Conservation (phyloP, 2,329 filamentous ascomycete genomes). For the Diaporthe vaccinii region DNA sequence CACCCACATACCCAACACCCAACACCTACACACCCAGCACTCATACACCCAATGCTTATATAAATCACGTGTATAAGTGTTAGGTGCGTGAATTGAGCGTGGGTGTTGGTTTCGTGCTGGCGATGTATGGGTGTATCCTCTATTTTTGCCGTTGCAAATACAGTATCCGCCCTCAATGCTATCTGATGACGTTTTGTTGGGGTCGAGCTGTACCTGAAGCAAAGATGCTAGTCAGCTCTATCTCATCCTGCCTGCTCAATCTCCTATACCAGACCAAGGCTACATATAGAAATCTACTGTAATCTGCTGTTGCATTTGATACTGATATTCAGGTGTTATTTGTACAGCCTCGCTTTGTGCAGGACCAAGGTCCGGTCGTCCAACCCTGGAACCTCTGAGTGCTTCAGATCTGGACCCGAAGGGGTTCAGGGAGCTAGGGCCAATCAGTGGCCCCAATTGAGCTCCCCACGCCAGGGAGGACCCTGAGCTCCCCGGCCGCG, state of each 20-base stretch:
- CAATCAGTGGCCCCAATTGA: constrained; percentile 37
- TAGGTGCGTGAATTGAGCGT: too few species aligned
- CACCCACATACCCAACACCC: too few species aligned
- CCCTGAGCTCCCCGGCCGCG: constrained; percentile 18
- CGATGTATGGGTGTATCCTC: too few species aligned
- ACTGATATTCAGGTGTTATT: background rate
- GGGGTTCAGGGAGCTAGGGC: constrained; percentile 27
- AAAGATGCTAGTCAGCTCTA: background rate
- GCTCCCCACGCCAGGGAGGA: constrained; percentile 27
- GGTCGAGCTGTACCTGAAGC: background rate
- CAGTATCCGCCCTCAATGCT: too few species aligned
- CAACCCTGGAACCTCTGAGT: background rate
- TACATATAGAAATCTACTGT: too few species aligned
- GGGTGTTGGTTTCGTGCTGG: too few species aligned
- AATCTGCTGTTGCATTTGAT: too few species aligned
- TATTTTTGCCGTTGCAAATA: too few species aligned
- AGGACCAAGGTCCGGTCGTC: background rate
- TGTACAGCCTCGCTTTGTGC: too few species aligned
- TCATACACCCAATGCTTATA: too few species aligned
- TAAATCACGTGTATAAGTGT: too few species aligned
- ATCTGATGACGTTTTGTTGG: background rate
- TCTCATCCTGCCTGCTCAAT: background rate
- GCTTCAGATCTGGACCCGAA: constrained; percentile 20
- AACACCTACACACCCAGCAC: too few species aligned
- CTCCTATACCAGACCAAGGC: background rate